Evolutionary conservation across 106 monocot genomes (phyloP), one percentile per base, ranked within the genome.

Genomic region (Dendrobium nobile): DNA sequence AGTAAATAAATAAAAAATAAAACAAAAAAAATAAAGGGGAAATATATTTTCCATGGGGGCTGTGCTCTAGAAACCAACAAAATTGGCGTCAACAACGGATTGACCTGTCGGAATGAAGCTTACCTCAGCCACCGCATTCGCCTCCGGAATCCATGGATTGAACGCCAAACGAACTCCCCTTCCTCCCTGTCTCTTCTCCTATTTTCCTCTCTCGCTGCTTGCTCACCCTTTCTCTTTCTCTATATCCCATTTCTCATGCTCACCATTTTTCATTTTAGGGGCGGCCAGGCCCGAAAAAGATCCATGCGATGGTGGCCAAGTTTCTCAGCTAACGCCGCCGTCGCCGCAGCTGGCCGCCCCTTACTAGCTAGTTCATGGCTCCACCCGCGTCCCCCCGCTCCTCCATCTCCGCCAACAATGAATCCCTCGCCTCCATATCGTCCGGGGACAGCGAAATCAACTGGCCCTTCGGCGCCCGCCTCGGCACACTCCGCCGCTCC

Each of bases 401-500:
- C 41, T 81, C 84, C 72, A 73, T 64, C 61, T 72, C 83, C 22
- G 80, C 80, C 6, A 47, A 24, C 40, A 20, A 22, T 13, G n/a
- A 48, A 4, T 55, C 48, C 17, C 11, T 11, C 65, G 28, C 67
- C 61, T 75, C 81, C 47, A n/a, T 51, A n/a, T 24, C 76, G 27
- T 76, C 76, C 22, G 67, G 41, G 16, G 83, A 79, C 37, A 82
- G 80, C 51, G 91, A 88, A 22, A 77, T 92, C 64, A 84, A 87
- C 28, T 96, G 89, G 93, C 96, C 93, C 5, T 96, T 96, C 80
- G 91, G 93, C 17, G 45, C 76, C 48, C 81, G 86, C 33, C 77
- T 93, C 84, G 90, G 93, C 74, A 86, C 85, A n/a, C 56, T 96
- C 31, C 82, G 67, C 51, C 85, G 73, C 28, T 83, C 84, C 70